Evolutionary conservation across 2,329 filamentous ascomycete species (phyloP), one percentile per base, ranked within the genome.

Genomic region (Ceratocystis diversiconidia): DNA sequence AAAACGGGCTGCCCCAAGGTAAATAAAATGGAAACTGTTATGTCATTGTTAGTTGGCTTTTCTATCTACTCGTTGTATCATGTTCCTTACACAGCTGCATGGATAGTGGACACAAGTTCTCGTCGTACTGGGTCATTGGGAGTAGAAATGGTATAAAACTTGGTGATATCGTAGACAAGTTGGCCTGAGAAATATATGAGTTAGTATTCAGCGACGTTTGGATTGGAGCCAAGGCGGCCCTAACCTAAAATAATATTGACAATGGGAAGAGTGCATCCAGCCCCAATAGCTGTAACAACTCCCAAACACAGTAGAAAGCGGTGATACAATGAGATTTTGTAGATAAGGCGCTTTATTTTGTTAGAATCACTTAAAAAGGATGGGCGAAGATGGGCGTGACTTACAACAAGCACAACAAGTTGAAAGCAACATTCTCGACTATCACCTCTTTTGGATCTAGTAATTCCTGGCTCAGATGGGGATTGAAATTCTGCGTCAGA

Each of bases 191-290:
- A 7, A 10, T 5, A 19, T 19, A 2, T 3, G 17, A n/a, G 41
- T 62, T 30, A 50, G 61, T 30, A n/a, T 28, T 48, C 3, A 22
- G 41, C 41, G 5, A 30, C 8, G 4, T 3, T 30, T 15, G 17
- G 12, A 19, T 55, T 25, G 12, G 5, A 55, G 28, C 10, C 44
- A 19, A 15, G 61, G 17, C 12, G 25, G 30, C 17, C 15, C 66
- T 32, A 66, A 68, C 75, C 75, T 55, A 76, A 73, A 0, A 76
- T 71, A 0, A 76, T 69, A 52, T 73, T 73, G 52, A 75, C 71
- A 63, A 76, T 66, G 1, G 75, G 72, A 64, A 75, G 64, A n/a
- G 70, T 70, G n/a, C 63, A 64, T 5, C 67, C 68, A 3, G 68
- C 43, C 2, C 65, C 66, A 36, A 68, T 64, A 2, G 68, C 68